Percentiles rank a stretch among this genome's conserved stretches.
phyloP scores from a whole-genome alignment of 345 rosid genomes.

The Populus pruinosa region DNA sequence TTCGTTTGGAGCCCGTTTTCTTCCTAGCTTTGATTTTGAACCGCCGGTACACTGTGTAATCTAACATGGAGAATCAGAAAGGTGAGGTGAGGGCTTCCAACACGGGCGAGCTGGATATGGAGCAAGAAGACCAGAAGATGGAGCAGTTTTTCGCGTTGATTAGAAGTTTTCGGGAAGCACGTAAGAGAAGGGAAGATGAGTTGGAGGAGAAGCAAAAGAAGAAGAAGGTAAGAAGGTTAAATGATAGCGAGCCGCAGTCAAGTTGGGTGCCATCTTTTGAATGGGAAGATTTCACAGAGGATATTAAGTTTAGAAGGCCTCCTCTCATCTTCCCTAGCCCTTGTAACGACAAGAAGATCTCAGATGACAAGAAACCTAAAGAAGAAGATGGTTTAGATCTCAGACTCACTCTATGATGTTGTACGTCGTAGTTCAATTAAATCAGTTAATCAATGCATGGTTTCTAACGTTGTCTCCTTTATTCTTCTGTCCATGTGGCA shows the following conservation, averaged over 20 bases:
- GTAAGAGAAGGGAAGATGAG: constrained; percentile 20
- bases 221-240: constrained; percentile 1
- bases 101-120: neutral
- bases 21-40: no score
- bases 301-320: constrained; percentile 13
- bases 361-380: neutral
- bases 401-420: constrained; percentile 21
- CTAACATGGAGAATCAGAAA: constrained; percentile 15
- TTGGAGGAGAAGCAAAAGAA: constrained; percentile 6
- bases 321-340: constrained; percentile 14
- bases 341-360: constrained; percentile 1
- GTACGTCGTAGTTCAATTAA: no score
- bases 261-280: constrained; percentile 38
- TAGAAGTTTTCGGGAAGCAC: constrained; percentile 23
- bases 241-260: neutral
- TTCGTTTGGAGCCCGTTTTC: no score
- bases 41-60: no score
- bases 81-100: neutral
- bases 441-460: no score
- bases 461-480: no score
- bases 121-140: constrained; percentile 24
- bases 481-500: no score
- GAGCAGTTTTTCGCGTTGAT: constrained; percentile 29
- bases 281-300: constrained; percentile 30
- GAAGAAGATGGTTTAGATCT: constrained; percentile 21